A percentile compares a stretch with the other conserved stretches of the same genome.
These are phyloP conservation scores for Penicillium taxi DNA, from an alignment of 495 filamentous ascomycete species.

Conservation along the genomic window DNA sequence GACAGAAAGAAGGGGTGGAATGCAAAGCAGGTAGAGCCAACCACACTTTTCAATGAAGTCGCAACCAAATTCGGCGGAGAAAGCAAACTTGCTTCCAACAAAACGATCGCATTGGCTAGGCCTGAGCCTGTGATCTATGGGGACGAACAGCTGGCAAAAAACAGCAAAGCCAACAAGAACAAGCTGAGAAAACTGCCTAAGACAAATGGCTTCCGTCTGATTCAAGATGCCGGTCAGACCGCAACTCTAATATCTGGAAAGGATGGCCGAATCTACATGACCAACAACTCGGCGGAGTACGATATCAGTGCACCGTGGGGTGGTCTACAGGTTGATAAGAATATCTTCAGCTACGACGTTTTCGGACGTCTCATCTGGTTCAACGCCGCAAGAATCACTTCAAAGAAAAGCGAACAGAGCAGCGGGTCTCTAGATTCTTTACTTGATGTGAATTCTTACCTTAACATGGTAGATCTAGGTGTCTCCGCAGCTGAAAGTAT, in stretches of 20 bases:
- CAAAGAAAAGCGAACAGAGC: too few relatives aligned
- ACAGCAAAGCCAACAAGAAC: background rate
- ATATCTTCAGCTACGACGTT: background rate
- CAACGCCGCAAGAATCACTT: too few relatives aligned
- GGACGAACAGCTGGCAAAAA: background rate
- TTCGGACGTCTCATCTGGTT: constrained; percentile 1
- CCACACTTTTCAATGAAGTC: background rate
- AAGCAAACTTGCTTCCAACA: background rate
- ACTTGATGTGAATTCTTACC: background rate
- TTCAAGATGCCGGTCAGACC: background rate
- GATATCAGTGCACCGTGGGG: constrained; percentile 3
- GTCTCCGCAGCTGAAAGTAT: background rate
- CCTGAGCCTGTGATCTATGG: background rate
- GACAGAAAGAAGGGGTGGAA: background rate
- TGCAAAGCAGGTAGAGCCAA: background rate
- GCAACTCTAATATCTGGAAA: background rate
- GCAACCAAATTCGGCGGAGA: background rate
- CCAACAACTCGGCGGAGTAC: background rate
- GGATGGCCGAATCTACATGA: constrained; percentile 1
- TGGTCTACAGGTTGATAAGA: background rate
- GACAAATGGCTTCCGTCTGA: constrained; percentile 1
- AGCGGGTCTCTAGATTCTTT: too few relatives aligned
- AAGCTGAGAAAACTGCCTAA: background rate
- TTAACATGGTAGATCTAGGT: background rate
- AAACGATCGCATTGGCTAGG: background rate